Base-by-base conservation (phyloP, 495 filamentous ascomycete genomes). In the Neurospora sp. region DNA sequence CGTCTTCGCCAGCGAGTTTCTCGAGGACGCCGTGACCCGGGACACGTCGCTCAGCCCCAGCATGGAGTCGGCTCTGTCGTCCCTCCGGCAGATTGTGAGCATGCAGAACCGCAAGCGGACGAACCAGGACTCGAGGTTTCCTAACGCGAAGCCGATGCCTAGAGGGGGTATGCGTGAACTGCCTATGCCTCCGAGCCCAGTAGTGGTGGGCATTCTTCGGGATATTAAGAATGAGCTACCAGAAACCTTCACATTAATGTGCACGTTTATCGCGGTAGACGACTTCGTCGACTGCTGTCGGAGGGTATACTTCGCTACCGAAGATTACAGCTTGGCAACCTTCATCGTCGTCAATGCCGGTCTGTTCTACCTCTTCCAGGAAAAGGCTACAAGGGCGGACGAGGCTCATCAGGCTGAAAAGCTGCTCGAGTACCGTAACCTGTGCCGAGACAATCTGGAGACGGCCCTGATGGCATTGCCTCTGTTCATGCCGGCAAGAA, bases 1-100 rank as follows among this genome's bases (percentile, higher is more conserved):
- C 1, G 87, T 82, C 2, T 90, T 90, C 77, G 90, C 90, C 5
- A 88, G 86, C 71, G 82, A 88, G 73, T 88, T 91, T 72, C 83
- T 91, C 37, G 85, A 90, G 73, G 84, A 86, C 37, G 87, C 87
- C 18, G 88, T 92, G 22, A 84, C 86, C 31, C 82, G 84, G 68
- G 41, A 44, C 5, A 84, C 86, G 40, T 79, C 86, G 1, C 79
- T 86, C 68, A 85, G 82, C 46, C 85, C 83, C 0, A 86, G 87
- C 74, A 87, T 90, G 73, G 82, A 82, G 22, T 83, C 85, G 11
- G 89, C 89, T 2, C 80, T 91, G 18, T 83, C 85, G 7, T 86
- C 87, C 2, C 81, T 91, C 22, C 86, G 86, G 70, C 86, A 89
- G 71, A 87, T 90, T 48, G 86, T 86, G 39, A 78, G 78, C 59